These are phyloP conservation scores for Globisporangium cylindrosporum DNA, from an alignment of 352 stramenopile species.

Conservation along the genomic window DNA sequence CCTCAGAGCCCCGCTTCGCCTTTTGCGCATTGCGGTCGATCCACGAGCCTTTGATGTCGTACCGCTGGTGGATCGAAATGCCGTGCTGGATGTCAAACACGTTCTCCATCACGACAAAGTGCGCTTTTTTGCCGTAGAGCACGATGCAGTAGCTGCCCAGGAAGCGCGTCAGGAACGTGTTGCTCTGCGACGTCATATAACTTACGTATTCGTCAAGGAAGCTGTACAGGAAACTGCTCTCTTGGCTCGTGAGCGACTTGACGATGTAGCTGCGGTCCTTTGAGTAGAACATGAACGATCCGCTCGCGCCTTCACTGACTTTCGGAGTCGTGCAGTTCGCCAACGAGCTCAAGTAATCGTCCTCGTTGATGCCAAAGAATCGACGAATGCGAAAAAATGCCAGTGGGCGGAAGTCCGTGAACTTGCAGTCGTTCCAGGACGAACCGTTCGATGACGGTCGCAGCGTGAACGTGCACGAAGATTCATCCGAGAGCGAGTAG, in stretches of 20 bases:
- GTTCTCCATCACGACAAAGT: constrained; percentile 90
- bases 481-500: constrained; percentile 6
- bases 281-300: constrained; percentile 25
- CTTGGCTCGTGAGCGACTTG: constrained; percentile 34
- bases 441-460: constrained; percentile 28
- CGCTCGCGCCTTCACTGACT: constrained; percentile 74
- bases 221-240: constrained; percentile 59
- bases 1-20: constrained; percentile 45
- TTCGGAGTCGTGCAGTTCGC: constrained; percentile 68
- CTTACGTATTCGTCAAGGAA: constrained; percentile 66
- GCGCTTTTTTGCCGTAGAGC: constrained; percentile 65
- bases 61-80: constrained; percentile 75
- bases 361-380: constrained; percentile 56
- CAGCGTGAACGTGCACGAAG: constrained; percentile 40
- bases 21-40: constrained; percentile 75
- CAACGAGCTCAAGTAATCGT: constrained; percentile 52
- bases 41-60: constrained; percentile 89
- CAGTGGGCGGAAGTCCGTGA: constrained; percentile 55
- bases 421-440: constrained; percentile 50
- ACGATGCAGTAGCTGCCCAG: constrained; percentile 79
- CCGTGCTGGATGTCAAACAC: constrained; percentile 81
- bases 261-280: constrained; percentile 2
- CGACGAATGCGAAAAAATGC: constrained; percentile 51
- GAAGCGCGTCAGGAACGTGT: constrained; percentile 79
- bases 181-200: constrained; percentile 53